Evolutionary conservation across 2,329 filamentous ascomycete genomes (phyloP), one percentile per base, ranked within the genome.

Genomic region (Triangularia setosa): DNA sequence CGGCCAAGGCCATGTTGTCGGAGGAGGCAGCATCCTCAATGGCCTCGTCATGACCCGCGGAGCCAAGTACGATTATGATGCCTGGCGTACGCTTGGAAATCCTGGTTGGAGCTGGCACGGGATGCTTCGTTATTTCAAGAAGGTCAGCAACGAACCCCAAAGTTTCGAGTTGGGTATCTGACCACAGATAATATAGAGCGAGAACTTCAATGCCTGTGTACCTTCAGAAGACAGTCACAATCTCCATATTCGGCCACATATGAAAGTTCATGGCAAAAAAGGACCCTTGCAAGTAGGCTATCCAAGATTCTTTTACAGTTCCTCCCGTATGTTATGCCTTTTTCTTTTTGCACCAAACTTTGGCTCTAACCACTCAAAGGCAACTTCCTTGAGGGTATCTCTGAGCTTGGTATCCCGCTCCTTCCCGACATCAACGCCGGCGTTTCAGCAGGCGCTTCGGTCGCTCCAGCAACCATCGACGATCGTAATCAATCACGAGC

Each of bases 231-330:
- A 70, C 25, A 65, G 70, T 14, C 65, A 64, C 9, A 65, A 66
- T 8, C 64, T 73, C 12, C 70, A 71, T 58, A 70, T 77, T 27
- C 58, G 71, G 2, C 73, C 76, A 0, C 65, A 73, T 21, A 59
- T 64, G 60, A 69, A 66, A 2, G 62, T 70, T 16, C 76, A 80
- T 54, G 78, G 77, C 12, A 69, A 67, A 0, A 57, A 68, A 28
- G 79, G 78, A 0, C 75, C 74, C 18, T 70, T 80, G 11, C 69
- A 78, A 61, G 74, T 79, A 53, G 72, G 73, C 3, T 80, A 77
- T 65, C 76, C 77, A 2, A 70, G 71, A 2, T 79, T 75, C 55
- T 69, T 77, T 58, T 80, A 79, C 60, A 74, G 76, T 54, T 74
- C 79, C 63, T 76, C 75, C n/a, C 68, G 78, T 79, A 73, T 58